Evolutionary conservation across 2,329 filamentous ascomycete species (phyloP), one percentile per base, ranked within the genome.

Genomic region (Purpureocillium lavendulum): DNA sequence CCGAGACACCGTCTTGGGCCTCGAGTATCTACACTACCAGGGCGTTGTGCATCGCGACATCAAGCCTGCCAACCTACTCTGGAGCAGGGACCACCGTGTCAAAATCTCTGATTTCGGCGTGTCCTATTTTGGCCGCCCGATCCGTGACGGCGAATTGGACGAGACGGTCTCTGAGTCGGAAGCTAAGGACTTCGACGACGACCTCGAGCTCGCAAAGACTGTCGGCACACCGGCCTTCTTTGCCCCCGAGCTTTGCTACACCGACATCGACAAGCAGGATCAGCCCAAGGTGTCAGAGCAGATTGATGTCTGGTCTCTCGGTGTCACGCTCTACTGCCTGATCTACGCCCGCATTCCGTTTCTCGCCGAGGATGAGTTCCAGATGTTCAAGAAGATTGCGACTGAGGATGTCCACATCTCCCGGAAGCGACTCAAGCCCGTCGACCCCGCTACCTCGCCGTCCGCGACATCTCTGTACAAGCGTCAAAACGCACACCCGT

Each of bases 51-150:
- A 90, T 53, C 78, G 85, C 36, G 85, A 90, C 54, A 89, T 90
- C 60, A 90, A 89, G 56, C 85, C 85, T 2, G 89, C 90, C 30
- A 97, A 97, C 57, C 72, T 98, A 7, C 71, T 98, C 7, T 88
- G 90, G 69, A 94, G 87, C 37, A 80, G 70, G 51, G 83, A 88
- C 47, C 81, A 89, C 50, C 80, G 83, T 12, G 87, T 96, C 55
- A 98, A 98, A 69, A 98, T 98, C 44, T 97, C 92, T 5, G 92
- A 98, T 56, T 98, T 98, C 66, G 92, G 92, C 26, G 92, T 98
- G 2, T 98, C 92, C 1, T 98, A 97, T 60, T 87, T 98, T 46
- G 92, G 92, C 21, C 80, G 87, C 37, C 87, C 87, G 2, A 84
- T 89, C 42, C 76, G 86, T 30, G 87, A 94, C 35, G 85, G 84